A percentile compares a stretch with the other conserved stretches of the same genome.
Evolutionary conservation across 2,329 filamentous ascomycete genomes (phyloP).

Genomic region (Seiridium cupressi): DNA sequence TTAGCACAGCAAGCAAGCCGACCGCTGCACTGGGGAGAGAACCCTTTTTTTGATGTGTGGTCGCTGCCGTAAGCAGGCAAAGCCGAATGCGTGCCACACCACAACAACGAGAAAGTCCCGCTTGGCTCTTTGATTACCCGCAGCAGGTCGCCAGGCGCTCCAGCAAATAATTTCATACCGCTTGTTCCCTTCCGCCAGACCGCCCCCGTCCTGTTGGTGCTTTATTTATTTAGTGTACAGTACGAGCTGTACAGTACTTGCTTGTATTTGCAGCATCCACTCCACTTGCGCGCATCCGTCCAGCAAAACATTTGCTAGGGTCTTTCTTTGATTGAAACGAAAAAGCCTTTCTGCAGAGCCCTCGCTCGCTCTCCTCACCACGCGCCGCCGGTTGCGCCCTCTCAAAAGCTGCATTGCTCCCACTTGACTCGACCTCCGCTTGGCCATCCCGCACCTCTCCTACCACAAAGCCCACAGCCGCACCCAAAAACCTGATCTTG

Average conservation of each 20-base stretch:
- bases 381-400: conserved; percentile 1
- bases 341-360: neutral
- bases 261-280: neutral
- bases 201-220: neutral
- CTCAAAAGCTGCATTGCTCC: conserved; percentile 7
- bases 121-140: neutral
- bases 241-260: neutral
- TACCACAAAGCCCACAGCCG: neutral
- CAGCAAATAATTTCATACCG: conserved; percentile 1
- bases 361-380: neutral
- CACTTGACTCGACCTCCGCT: neutral
- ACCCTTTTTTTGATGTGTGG: neutral
- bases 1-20: neutral
- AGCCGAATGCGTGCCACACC: neutral
- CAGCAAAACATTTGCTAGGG: conserved; percentile 3
- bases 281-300: neutral
- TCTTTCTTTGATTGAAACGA: neutral
- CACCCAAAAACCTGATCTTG: conserved; percentile 4
- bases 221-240: neutral
- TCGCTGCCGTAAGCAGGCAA: neutral
- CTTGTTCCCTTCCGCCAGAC: neutral
- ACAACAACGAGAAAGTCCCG: neutral
- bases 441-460: neutral
- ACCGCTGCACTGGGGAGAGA: neutral
- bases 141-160: neutral